Evolutionary conservation across 2,329 filamentous ascomycete genomes (phyloP).

Genomic region (Lachnellula suecica): DNA sequence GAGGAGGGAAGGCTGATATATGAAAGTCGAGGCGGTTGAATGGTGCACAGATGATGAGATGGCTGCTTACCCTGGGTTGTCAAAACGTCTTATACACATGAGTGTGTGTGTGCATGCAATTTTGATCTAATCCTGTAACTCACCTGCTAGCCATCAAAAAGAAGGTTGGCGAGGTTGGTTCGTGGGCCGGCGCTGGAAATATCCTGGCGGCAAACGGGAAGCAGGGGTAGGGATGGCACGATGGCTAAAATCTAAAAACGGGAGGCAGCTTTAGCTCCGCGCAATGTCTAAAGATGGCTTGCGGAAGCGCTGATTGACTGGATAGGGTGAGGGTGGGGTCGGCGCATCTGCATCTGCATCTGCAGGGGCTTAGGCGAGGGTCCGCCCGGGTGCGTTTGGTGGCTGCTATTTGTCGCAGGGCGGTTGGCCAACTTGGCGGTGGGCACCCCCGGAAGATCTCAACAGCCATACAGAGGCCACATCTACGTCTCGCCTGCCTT

Average conservation of each 20-base stretch:
- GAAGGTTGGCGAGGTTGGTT: neutral
- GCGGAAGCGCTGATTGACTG: constrained; percentile 3
- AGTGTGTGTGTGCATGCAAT: constrained; percentile 1
- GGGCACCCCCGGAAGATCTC: neutral
- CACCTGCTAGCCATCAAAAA: neutral
- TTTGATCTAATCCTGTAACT: constrained; percentile 11
- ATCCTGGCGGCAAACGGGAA: neutral
- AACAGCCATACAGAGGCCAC: neutral
- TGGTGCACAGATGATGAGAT: constrained; percentile 15
- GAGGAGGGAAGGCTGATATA: constrained; percentile 3
- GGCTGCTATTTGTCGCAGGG: neutral
- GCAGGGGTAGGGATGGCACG: neutral
- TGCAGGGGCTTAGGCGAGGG: neutral
- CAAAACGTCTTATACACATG: constrained; percentile 26
- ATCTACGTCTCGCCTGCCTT: neutral
- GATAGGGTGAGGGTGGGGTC: neutral
- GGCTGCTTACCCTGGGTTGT: constrained; percentile 16
- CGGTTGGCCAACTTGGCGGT: neutral
- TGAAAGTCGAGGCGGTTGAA: neutral
- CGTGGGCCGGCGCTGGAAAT: neutral
- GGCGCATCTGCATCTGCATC: neutral
- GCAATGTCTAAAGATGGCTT: neutral
- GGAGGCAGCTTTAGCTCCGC: neutral
- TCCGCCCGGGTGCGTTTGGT: too few species aligned
- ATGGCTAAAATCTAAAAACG: neutral